Percentiles rank a stretch among this genome's conserved stretches.
phyloP scores from a whole-genome alignment of 2,329 filamentous ascomycete species.

The Paraphoma chrysanthemicola region DNA sequence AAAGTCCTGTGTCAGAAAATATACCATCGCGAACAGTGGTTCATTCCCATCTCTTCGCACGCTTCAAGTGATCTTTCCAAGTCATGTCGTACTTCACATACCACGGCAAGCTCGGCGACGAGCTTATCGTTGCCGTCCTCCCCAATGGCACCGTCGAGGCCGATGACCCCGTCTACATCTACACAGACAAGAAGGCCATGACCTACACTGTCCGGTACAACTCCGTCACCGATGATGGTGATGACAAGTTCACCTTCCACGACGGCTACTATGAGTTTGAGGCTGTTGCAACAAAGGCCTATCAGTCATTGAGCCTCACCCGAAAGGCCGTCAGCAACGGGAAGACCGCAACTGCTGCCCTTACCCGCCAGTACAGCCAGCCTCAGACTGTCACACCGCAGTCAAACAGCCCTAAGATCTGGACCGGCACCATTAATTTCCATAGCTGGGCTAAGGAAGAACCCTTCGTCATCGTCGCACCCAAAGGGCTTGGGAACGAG shows the following conservation, averaged over 20 bases:
- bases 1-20: not conserved
- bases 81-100: slow-evolving; percentile 6
- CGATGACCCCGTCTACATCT: slow-evolving; percentile 1
- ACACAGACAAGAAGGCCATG: slow-evolving; percentile 1
- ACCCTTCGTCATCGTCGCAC: slow-evolving; percentile 1
- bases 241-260: slow-evolving; percentile 1
- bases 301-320: not conserved
- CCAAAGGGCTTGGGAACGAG: slow-evolving; percentile 4
- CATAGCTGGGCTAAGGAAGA: slow-evolving; percentile 8
- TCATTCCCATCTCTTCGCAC: not conserved
- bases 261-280: slow-evolving; percentile 1
- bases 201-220: not conserved
- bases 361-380: slow-evolving; percentile 5
- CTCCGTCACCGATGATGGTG: slow-evolving; percentile 1
- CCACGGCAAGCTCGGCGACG: slow-evolving; percentile 6
- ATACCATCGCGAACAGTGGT: not conserved
- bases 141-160: slow-evolving; percentile 5
- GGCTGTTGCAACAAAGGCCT: not conserved
- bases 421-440: slow-evolving; percentile 5
- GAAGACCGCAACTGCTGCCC: not conserved
- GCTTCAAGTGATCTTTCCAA: not conserved
- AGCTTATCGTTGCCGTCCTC: slow-evolving; percentile 5
- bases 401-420: slow-evolving; percentile 6
- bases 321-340: not conserved
- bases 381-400: not conserved